Percentiles rank a stretch among this genome's conserved stretches.
Conservation (phyloP, 805 yeast genomes). For the Cyberlindnera suaveolens region DNA sequence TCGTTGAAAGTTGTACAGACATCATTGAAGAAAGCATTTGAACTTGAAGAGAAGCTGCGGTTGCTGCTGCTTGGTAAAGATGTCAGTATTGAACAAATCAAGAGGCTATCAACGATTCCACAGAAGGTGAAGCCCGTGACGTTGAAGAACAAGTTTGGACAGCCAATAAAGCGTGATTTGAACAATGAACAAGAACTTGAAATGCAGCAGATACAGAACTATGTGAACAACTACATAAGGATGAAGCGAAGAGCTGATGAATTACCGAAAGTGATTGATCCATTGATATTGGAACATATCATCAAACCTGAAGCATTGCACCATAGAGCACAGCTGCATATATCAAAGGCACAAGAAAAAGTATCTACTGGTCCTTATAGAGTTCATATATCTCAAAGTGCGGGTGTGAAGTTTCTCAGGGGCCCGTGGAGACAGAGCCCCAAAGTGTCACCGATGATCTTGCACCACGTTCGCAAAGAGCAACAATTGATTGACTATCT, state of each 20-base stretch:
- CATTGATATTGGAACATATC: constrained; percentile 6
- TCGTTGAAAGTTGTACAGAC: constrained; percentile 10
- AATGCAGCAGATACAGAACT: constrained; percentile 11
- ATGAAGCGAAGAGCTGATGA: constrained; percentile 8
- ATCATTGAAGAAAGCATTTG: constrained; percentile 7
- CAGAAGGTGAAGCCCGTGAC: not conserved
- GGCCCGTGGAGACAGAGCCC: constrained; percentile 17
- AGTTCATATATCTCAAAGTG: constrained; percentile 9
- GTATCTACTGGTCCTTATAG: constrained; percentile 15
- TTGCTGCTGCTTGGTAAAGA: not conserved
- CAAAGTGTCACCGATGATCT: constrained; percentile 11
- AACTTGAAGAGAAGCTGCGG: constrained; percentile 12
- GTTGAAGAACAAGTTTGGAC: constrained; percentile 7
- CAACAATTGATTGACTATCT: constrained; percentile 10
- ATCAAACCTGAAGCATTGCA: constrained; percentile 19
- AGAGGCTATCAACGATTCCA: not conserved
- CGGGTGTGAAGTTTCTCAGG: constrained; percentile 13
- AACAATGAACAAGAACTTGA: constrained; percentile 14
- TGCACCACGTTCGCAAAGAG: constrained; percentile 6
- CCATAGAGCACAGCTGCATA: constrained; percentile 11
- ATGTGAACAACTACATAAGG: constrained; percentile 12
- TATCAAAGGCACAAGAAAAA: constrained; percentile 2
- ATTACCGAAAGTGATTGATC: constrained; percentile 17
- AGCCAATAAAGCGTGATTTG: constrained; percentile 16
- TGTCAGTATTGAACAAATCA: not conserved